Evolutionary conservation across 2,329 filamentous ascomycete species (phyloP).

Genomic region (Monilinia vaccinii-corymbosi): DNA sequence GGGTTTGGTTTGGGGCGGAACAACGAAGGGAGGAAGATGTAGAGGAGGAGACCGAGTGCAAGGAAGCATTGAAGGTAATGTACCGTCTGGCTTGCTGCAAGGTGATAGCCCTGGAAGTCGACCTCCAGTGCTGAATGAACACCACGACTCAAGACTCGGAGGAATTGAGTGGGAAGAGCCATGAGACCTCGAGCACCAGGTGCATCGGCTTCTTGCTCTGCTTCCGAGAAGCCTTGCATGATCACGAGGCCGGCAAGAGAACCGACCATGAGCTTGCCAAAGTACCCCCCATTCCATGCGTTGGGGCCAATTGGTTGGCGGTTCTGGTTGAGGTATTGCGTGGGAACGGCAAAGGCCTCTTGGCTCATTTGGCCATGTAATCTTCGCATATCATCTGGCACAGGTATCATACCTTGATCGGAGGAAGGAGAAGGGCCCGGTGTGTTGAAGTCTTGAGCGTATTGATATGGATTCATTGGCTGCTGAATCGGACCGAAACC

Average conservation of each 20-base stretch:
- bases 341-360: conserved; percentile 28
- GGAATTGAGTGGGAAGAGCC: conserved; percentile 51
- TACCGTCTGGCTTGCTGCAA: conserved; percentile 37
- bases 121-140: conserved; percentile 35
- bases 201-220: conserved; percentile 52
- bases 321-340: conserved; percentile 35
- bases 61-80: conserved; percentile 45
- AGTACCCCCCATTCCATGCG: conserved; percentile 50
- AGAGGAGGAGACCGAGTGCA: conserved; percentile 44
- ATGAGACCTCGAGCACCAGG: conserved; percentile 59
- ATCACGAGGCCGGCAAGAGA: conserved; percentile 90
- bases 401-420: conserved; percentile 52
- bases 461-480: conserved; percentile 32
- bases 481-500: conserved; percentile 42
- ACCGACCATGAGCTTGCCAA: conserved; percentile 75
- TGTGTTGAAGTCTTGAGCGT: conserved; percentile 24
- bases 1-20: conserved; percentile 35
- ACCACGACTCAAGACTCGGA: conserved; percentile 39
- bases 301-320: conserved; percentile 46
- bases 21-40: conserved; percentile 46
- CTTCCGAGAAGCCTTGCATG: conserved; percentile 64
- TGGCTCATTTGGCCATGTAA: conserved; percentile 24
- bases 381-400: conserved; percentile 53
- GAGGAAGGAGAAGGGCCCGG: conserved; percentile 25
- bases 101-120: conserved; percentile 45